Conservation (phyloP, 306 rosid genomes). For the Senna siamea region DNA sequence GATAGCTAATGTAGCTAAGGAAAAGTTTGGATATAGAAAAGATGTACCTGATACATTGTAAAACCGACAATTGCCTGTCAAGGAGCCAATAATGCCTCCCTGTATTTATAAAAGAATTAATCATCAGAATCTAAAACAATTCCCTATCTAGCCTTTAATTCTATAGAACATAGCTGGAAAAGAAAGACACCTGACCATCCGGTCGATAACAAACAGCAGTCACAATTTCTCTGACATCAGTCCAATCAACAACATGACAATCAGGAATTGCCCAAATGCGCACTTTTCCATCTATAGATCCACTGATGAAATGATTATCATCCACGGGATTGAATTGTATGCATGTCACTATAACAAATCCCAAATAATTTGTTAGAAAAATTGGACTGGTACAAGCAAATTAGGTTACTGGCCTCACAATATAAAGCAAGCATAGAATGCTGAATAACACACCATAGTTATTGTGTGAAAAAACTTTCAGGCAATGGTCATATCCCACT, state of each 20-base stretch:
- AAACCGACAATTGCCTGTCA: slow-evolving; percentile 77
- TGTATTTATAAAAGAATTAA: slow-evolving; percentile 47
- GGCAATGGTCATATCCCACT: slow-evolving; percentile 68
- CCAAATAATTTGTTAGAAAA: slow-evolving; percentile 33
- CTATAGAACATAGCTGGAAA: slow-evolving; percentile 37
- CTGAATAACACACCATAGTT: slow-evolving; percentile 70
- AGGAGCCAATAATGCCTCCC: slow-evolving; percentile 88
- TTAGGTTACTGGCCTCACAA: slow-evolving; percentile 5
- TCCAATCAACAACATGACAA: slow-evolving; percentile 92
- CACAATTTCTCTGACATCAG: slow-evolving; percentile 73
- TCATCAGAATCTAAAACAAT: slow-evolving; percentile 32
- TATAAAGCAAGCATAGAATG: slow-evolving; percentile 4
- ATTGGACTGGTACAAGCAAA: slow-evolving; percentile 24
- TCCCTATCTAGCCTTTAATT: slow-evolving; percentile 23
- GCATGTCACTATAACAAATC: slow-evolving; percentile 72
- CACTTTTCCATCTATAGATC: slow-evolving; percentile 97
- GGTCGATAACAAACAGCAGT: slow-evolving; percentile 92
- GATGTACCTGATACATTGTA: slow-evolving; percentile 76
- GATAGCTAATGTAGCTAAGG: slow-evolving; percentile 24
- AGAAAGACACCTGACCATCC: slow-evolving; percentile 77
- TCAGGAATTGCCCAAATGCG: slow-evolving; percentile 84
- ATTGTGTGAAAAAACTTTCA: slow-evolving; percentile 84
- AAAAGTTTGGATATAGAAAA: slow-evolving; percentile 21
- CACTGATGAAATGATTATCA: slow-evolving; percentile 91
- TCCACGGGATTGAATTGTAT: slow-evolving; percentile 92